These are phyloP conservation scores for Phylloporus sp. DNA, from an alignment of 768 basidiomycete genomes.

Conservation along the genomic window DNA sequence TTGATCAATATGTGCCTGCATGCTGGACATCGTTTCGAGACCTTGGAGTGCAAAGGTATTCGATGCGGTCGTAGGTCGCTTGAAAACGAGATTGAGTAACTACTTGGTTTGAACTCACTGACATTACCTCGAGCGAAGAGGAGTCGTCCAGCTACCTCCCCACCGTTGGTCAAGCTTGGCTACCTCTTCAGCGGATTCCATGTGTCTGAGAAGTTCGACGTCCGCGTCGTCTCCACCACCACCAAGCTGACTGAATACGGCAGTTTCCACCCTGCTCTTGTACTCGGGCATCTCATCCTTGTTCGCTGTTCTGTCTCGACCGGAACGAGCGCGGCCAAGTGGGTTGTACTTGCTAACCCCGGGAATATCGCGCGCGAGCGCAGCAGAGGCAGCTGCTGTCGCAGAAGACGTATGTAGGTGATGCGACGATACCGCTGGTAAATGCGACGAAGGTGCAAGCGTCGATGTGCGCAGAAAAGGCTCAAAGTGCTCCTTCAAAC, in stretches of 20 bases:
- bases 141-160: slow-evolving; percentile 71
- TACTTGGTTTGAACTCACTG: neutral
- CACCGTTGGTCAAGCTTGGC: slow-evolving; percentile 75
- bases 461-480: slow-evolving; percentile 84
- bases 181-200: slow-evolving; percentile 59
- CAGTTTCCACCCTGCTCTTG: slow-evolving; percentile 63
- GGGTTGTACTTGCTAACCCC: slow-evolving; percentile 78
- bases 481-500: slow-evolving; percentile 95
- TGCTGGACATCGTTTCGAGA: slow-evolving; percentile 89
- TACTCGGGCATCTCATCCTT: slow-evolving; percentile 79
- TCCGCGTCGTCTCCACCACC: slow-evolving; percentile 63
- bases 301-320: slow-evolving; percentile 60
- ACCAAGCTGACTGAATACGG: slow-evolving; percentile 47
- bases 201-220: slow-evolving; percentile 61
- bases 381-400: slow-evolving; percentile 85
- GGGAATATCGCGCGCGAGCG: slow-evolving; percentile 82
- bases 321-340: slow-evolving; percentile 40
- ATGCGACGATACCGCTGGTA: slow-evolving; percentile 52
- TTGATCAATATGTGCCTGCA: slow-evolving; percentile 98
- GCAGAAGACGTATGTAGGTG: slow-evolving; percentile 74
- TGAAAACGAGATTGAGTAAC: slow-evolving; percentile 8
- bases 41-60: slow-evolving; percentile 88
- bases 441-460: slow-evolving; percentile 59
- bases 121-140: slow-evolving; percentile 56
- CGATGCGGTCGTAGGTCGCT: slow-evolving; percentile 85